Conservation (phyloP, 768 basidiomycete species). For the Termitomyces sp. region DNA sequence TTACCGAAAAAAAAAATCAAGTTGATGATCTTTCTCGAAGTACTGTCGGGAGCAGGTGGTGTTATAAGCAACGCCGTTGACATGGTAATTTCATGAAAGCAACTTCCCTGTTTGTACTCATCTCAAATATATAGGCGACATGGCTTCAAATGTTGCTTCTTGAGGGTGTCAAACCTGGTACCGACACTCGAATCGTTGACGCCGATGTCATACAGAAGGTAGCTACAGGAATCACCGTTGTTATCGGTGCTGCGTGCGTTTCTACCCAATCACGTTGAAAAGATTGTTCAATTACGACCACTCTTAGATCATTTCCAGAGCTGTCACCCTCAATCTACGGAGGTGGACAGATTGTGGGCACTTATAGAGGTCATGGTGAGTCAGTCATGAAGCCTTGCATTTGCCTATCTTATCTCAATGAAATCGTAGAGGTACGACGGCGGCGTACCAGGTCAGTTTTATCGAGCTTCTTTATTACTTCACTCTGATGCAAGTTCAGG, state of each 20-base stretch:
- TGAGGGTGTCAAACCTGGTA: slow-evolving; percentile 14
- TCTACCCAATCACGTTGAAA: background rate
- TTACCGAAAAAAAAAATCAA: background rate
- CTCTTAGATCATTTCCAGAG: slow-evolving; percentile 14
- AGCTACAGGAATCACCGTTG: background rate
- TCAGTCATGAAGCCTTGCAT: background rate
- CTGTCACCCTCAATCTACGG: slow-evolving; percentile 20
- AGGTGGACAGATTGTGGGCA: slow-evolving; percentile 16
- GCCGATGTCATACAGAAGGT: background rate
- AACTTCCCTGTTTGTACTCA: background rate
- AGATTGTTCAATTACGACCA: background rate
- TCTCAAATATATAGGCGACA: background rate
- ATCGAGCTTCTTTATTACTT: background rate
- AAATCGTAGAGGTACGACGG: slow-evolving; percentile 8
- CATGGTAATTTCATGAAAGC: slow-evolving; percentile 13
- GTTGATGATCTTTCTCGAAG: slow-evolving; percentile 5
- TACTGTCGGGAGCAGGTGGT: slow-evolving; percentile 23
- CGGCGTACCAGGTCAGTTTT: background rate
- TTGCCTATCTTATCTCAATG: background rate
- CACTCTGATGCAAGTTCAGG: slow-evolving; percentile 4
- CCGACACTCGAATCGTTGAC: background rate
- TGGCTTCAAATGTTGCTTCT: slow-evolving; percentile 16
- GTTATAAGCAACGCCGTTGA: slow-evolving; percentile 21
- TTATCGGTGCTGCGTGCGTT: background rate
- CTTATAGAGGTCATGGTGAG: slow-evolving; percentile 22